Conservation (phyloP, 2,329 filamentous ascomycete species). For the Claviceps paspali region DNA sequence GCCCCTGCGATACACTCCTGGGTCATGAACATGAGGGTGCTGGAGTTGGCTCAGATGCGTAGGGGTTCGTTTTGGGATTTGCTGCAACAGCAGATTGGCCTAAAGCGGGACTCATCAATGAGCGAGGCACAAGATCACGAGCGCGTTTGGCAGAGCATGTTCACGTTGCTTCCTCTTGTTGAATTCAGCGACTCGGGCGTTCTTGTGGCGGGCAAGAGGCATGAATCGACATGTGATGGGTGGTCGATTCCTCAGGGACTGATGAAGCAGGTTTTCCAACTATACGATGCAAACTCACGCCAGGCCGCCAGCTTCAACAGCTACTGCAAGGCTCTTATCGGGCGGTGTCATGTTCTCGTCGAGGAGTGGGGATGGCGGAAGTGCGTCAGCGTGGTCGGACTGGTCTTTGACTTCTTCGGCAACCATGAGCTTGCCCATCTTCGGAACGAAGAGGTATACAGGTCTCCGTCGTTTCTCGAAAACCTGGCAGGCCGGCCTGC, state of each 20-base stretch:
- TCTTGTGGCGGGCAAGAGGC: conserved; percentile 20
- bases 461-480: conserved; percentile 46
- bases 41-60: conserved; percentile 35
- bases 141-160: conserved; percentile 40
- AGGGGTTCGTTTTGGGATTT: conserved; percentile 47
- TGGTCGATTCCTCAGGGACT: conserved; percentile 45
- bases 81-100: conserved; percentile 27
- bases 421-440: conserved; percentile 45
- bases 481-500: conserved; percentile 31
- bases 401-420: conserved; percentile 54
- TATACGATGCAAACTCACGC: conserved; percentile 39
- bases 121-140: conserved; percentile 36
- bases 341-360: conserved; percentile 47
- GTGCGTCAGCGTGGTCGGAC: conserved; percentile 40
- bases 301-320: conserved; percentile 49
- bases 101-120: conserved; percentile 18
- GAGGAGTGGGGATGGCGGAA: conserved; percentile 51
- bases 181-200: conserved; percentile 43
- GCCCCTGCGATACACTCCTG: conserved; percentile 35
- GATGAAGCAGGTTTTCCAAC: conserved; percentile 38
- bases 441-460: conserved; percentile 47
- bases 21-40: conserved; percentile 39
- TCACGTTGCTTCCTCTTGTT: conserved; percentile 43
- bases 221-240: conserved; percentile 29
- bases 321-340: conserved; percentile 44